A percentile compares a stretch with the other conserved stretches of the same genome.
Evolutionary conservation across 2,329 filamentous ascomycete species (phyloP).

Genomic region (Neonectria magnoliae): DNA sequence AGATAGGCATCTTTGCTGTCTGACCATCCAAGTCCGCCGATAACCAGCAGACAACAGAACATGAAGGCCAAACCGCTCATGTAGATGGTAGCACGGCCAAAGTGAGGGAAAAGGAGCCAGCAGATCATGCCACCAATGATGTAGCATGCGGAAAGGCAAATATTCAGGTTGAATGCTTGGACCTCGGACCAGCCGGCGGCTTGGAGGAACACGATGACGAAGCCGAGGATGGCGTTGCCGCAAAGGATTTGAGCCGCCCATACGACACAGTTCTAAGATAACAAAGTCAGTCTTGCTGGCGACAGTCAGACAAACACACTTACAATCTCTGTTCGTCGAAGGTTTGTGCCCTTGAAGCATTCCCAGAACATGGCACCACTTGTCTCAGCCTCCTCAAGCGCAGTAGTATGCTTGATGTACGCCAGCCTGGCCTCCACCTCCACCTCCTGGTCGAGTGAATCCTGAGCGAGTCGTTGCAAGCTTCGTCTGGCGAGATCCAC

Average conservation of each 20-base stretch:
- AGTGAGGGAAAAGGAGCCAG: slow-evolving; percentile 52
- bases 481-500: slow-evolving; percentile 39
- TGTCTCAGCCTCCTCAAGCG: slow-evolving; percentile 50
- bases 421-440: slow-evolving; percentile 37
- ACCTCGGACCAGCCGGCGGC: slow-evolving; percentile 49
- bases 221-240: slow-evolving; percentile 48
- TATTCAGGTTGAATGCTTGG: slow-evolving; percentile 52
- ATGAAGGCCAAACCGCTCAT: slow-evolving; percentile 51
- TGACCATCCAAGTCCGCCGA: slow-evolving; percentile 25
- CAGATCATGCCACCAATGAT: slow-evolving; percentile 52
- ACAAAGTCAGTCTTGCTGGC: neutral
- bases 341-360: slow-evolving; percentile 56
- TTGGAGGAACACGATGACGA: slow-evolving; percentile 51
- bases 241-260: slow-evolving; percentile 53
- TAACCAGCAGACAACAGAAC: slow-evolving; percentile 48
- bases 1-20: slow-evolving; percentile 15
- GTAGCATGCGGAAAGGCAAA: slow-evolving; percentile 53
- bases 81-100: slow-evolving; percentile 54
- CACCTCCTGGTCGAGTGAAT: slow-evolving; percentile 35
- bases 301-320: neutral
- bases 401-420: slow-evolving; percentile 31
- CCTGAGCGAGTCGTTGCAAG: slow-evolving; percentile 38
- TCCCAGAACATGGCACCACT: slow-evolving; percentile 51
- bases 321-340: slow-evolving; percentile 52
- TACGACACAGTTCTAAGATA: slow-evolving; percentile 46